Conservation (phyloP, 495 filamentous ascomycete species). For the Tuber magnatum region DNA sequence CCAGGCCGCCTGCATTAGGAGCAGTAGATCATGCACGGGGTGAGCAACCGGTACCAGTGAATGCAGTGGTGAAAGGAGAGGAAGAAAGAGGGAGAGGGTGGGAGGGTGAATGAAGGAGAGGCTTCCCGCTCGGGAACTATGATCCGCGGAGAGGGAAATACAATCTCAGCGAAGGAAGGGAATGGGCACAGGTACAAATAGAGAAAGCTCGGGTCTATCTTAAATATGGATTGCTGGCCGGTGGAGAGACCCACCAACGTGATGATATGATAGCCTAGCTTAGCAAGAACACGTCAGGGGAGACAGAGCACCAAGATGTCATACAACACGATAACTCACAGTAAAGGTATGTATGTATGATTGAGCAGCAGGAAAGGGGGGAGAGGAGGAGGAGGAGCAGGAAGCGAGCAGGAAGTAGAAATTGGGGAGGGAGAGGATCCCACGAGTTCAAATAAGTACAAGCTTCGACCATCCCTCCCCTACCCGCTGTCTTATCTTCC, state of each 20-base stretch:
- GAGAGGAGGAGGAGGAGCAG: not conserved
- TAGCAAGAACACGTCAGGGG: not conserved
- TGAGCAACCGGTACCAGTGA: not conserved
- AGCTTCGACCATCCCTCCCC: not conserved
- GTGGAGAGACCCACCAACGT: too few relatives aligned
- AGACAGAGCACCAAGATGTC: not conserved
- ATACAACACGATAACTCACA: not conserved
- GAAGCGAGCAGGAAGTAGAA: not conserved
- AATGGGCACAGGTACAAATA: not conserved
- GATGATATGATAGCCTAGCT: not conserved
- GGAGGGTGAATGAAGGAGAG: not conserved
- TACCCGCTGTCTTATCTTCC: not conserved
- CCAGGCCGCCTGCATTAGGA: slow-evolving; percentile 17
- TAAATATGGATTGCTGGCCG: not conserved
- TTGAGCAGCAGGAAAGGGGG: not conserved
- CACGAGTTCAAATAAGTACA: not conserved
- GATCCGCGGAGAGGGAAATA: not conserved
- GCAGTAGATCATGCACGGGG: slow-evolving; percentile 9
- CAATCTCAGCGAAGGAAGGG: not conserved
- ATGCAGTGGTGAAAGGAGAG: slow-evolving; percentile 15
- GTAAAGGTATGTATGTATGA: not conserved
- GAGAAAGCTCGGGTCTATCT: not conserved
- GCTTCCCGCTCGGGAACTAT: not conserved
- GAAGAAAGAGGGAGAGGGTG: slow-evolving; percentile 8
- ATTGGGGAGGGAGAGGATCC: not conserved